Conservation (phyloP, 176 grass and related monocot species). For the Hordeum marinum region DNA sequence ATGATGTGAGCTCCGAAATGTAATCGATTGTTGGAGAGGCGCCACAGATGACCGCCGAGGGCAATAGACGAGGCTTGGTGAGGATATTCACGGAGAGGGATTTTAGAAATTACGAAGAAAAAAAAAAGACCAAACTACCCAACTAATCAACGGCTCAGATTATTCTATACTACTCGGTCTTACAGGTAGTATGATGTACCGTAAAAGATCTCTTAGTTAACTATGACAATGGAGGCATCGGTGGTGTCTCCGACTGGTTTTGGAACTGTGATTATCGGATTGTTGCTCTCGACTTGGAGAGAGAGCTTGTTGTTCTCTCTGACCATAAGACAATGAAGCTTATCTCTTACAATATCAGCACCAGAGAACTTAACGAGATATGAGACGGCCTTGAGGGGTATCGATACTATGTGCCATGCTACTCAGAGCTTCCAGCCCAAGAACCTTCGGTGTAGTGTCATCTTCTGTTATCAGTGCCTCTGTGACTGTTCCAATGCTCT, state of each 20-base stretch:
- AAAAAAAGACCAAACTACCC: too few relatives aligned
- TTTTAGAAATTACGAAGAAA: too few relatives aligned
- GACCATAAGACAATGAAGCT: background rate
- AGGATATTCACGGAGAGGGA: too few relatives aligned
- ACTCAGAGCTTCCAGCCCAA: background rate
- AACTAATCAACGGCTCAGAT: too few relatives aligned
- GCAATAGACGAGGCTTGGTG: too few relatives aligned
- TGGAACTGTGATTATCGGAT: constrained; percentile 25
- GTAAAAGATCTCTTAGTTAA: too few relatives aligned
- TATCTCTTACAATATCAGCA: constrained; percentile 25
- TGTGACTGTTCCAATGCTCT: background rate
- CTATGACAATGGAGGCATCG: background rate
- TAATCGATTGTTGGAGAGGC: too few relatives aligned
- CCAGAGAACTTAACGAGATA: constrained; percentile 17
- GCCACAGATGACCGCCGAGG: too few relatives aligned
- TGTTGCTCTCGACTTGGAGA: constrained; percentile 6
- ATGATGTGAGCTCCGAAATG: too few relatives aligned
- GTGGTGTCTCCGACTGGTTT: background rate
- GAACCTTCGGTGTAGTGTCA: background rate
- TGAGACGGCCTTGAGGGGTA: background rate
- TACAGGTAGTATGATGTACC: too few relatives aligned
- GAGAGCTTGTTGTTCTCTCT: background rate
- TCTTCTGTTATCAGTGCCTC: background rate
- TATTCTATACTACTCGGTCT: too few relatives aligned
- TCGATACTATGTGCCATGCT: background rate